Percentiles rank a stretch among this genome's conserved stretches.
These are phyloP conservation scores for Cadophora sp. DNA, from an alignment of 2,329 filamentous ascomycete genomes.

Conservation along the genomic window DNA sequence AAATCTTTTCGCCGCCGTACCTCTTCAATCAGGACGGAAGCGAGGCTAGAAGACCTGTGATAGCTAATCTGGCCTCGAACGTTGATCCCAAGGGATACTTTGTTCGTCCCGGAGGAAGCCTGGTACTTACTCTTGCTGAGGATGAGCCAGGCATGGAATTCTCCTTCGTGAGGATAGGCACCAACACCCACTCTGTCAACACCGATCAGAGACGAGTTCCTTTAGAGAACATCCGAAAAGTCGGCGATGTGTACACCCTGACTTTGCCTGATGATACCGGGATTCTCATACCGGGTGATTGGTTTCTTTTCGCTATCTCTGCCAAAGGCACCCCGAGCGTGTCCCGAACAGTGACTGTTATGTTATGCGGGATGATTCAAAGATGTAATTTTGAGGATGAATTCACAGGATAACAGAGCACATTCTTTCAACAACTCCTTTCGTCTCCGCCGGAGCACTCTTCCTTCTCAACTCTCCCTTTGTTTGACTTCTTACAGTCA, in stretches of 20 bases:
- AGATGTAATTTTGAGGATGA: slow-evolving; percentile 2
- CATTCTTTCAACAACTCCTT: too few relatives aligned
- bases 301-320: background rate
- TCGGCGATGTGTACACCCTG: background rate
- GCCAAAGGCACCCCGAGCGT: background rate
- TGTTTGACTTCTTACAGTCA: too few relatives aligned
- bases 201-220: background rate
- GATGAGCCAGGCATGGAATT: background rate
- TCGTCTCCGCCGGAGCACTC: too few relatives aligned
- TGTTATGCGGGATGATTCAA: background rate
- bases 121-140: background rate
- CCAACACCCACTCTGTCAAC: background rate
- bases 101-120: background rate
- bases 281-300: background rate
- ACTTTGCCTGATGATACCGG: background rate
- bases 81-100: background rate
- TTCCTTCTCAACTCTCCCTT: too few relatives aligned
- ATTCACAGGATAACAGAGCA: background rate
- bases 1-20: background rate
- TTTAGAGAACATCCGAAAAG: background rate
- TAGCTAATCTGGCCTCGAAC: background rate
- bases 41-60: background rate
- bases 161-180: background rate
- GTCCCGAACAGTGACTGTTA: background rate
- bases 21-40: background rate